phyloP scores from a whole-genome alignment of 2,329 filamentous ascomycete species.

The Epicoccum nigrum region DNA sequence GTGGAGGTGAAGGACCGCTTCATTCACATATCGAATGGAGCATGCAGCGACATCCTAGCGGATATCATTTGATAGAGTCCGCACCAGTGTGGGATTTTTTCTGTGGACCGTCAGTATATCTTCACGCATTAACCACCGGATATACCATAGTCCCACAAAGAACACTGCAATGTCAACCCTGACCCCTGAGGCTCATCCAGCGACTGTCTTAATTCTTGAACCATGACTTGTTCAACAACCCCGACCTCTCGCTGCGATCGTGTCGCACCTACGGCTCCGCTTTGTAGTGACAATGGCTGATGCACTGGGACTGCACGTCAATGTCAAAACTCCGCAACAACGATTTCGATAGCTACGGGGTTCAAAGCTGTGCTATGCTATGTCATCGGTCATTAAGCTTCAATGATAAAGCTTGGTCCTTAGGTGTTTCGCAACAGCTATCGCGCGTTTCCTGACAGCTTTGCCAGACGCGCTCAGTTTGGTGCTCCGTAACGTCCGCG shows the following conservation, averaged over 20 bases:
- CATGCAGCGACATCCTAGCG: not conserved
- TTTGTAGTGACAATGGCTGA: conserved; percentile 1
- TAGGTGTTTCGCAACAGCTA: conserved; percentile 11
- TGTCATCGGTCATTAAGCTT: conserved; percentile 9
- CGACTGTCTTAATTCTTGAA: conserved; percentile 2
- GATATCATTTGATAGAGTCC: not conserved
- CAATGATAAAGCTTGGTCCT: conserved; percentile 8
- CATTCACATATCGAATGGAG: not conserved
- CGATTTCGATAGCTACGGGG: not conserved
- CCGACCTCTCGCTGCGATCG: not conserved
- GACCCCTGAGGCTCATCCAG: conserved; percentile 7
- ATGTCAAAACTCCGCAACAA: not conserved
- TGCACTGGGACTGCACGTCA: conserved; percentile 7
- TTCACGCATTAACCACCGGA: not conserved
- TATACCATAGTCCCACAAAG: conserved; percentile 1
- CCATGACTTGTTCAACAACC: not conserved
- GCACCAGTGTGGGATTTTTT: not conserved
- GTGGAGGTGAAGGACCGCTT: not conserved
- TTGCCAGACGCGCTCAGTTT: conserved; percentile 13
- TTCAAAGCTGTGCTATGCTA: conserved; percentile 2
- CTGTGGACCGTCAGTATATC: not conserved
- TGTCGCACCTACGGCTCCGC: not conserved
- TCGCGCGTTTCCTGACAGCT: conserved; percentile 10
- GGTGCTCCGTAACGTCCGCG: conserved; percentile 6
- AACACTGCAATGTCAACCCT: not conserved